phyloP scores from a whole-genome alignment of 371 early-diverging fungal genomes.

The Chytridium lagenaria region DNA sequence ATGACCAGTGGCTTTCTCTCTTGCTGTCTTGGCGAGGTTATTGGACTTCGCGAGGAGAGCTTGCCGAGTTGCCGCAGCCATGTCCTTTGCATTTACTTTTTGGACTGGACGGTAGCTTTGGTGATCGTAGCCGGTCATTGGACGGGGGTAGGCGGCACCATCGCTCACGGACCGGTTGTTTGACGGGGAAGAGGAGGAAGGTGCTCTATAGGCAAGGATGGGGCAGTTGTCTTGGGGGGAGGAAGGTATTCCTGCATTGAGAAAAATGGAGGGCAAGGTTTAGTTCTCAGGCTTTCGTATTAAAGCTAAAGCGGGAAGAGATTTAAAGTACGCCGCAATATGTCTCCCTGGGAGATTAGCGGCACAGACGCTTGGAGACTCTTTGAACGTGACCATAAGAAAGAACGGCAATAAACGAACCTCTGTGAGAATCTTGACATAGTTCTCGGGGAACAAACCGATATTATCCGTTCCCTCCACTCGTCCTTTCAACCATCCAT shows the following conservation, averaged over 20 bases:
- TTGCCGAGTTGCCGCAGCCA: conserved; percentile 1
- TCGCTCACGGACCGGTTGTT: background rate
- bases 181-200: conserved; percentile 6
- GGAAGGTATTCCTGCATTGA: background rate
- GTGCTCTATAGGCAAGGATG: background rate
- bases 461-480: background rate
- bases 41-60: conserved; percentile 21
- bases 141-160: conserved; percentile 8
- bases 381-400: no score
- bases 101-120: no score
- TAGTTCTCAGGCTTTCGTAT: background rate
- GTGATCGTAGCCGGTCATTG: background rate
- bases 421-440: conserved; percentile 20
- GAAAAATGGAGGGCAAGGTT: background rate
- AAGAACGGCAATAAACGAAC: background rate
- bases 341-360: background rate
- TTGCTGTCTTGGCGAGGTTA: conserved; percentile 7
- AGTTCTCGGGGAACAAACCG: conserved; percentile 28
- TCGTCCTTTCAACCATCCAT: conserved; percentile 23
- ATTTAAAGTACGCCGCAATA: background rate
- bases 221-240: background rate
- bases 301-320: background rate
- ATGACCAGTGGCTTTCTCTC: conserved; percentile 10
- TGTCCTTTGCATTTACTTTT: no score
- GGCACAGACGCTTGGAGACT: background rate